Base-by-base conservation (phyloP, 2,329 filamentous ascomycete species). In the Fusarium torulosum region DNA sequence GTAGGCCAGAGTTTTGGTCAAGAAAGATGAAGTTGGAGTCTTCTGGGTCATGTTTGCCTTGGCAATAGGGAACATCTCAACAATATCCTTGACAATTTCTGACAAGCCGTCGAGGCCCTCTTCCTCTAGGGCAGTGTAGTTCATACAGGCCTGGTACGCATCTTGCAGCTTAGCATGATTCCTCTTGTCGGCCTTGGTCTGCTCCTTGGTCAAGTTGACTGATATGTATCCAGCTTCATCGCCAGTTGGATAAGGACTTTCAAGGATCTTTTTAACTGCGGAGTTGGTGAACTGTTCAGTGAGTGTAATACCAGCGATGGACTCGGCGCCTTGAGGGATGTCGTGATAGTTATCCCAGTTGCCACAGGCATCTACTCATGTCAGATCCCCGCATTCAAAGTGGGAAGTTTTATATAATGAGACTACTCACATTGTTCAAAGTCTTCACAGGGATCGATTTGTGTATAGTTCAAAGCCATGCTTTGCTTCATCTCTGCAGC, bases 131-230 rank as follows among this genome's bases (percentile, higher is more conserved):
- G 79, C 77, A 9, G 84, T 80, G 72, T 90, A 85, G 69, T 92
- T 82, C 75, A 91, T 84, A 72, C 91, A 93, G 33, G 89, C 85
- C 63, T 86, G 79, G 71, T 92, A 93, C 1, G 84, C 86, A 44
- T 83, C 77, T 75, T 90, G 86, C 72, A 93, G 79, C 75, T 90
- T 90, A 62, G 86, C 78, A 72, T 92, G 92, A 73, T 91, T 93
- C 29, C 84, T 76, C 71, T 86, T 81, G 58, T 90, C 87, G 1
- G 80, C 65, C 10, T 43, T 78, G 4, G 80, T 82, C 42, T 81
- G 79, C 14, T 79, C 73, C 3, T 75, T 49, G 3, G 64, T 61
- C 25, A 69, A 21, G 43, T 57, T 55, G 27, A 67, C 67, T 3
- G 67, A 65, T 55, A 63, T 58, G 56, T 57, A 67, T 21, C 58